These are phyloP conservation scores for Fusarium sp. DNA, from an alignment of 2,329 filamentous ascomycete species.

Conservation along the genomic window DNA sequence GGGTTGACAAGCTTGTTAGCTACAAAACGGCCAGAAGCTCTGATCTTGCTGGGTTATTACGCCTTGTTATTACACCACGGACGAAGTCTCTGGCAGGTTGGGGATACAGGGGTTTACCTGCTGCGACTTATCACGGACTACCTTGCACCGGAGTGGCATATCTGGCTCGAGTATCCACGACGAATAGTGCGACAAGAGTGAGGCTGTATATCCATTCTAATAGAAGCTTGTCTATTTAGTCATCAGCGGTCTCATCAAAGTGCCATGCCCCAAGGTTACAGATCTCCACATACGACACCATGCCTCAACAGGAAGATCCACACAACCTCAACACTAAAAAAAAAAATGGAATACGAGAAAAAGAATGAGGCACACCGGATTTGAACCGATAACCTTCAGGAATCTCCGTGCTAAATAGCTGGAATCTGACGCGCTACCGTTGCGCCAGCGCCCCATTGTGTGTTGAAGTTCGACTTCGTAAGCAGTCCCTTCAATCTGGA, in stretches of 20 bases:
- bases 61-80: constrained; percentile 21
- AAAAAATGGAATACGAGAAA: not conserved
- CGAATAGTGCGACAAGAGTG: not conserved
- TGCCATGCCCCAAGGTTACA: not conserved
- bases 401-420: not conserved
- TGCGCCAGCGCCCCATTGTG: not conserved
- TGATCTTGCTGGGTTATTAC: constrained; percentile 20
- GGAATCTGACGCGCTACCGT: constrained; percentile 3
- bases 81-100: constrained; percentile 19
- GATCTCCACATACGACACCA: not conserved
- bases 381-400: constrained; percentile 4
- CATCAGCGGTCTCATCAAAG: not conserved
- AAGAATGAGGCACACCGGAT: constrained; percentile 1
- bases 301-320: constrained; percentile 1
- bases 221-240: fast-evolving
- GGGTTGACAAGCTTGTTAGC: not conserved
- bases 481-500: not conserved
- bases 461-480: not conserved
- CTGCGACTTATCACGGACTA: constrained; percentile 8
- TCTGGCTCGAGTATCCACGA: constrained; percentile 12
- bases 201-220: fast-evolving
- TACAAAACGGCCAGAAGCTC: not conserved
- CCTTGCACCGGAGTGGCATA: constrained; percentile 17
- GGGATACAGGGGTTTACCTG: constrained; percentile 8
- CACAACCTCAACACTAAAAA: not conserved